phyloP scores from a whole-genome alignment of 23 red algal genomes.

The Cyanidioschyzon merolae region DNA sequence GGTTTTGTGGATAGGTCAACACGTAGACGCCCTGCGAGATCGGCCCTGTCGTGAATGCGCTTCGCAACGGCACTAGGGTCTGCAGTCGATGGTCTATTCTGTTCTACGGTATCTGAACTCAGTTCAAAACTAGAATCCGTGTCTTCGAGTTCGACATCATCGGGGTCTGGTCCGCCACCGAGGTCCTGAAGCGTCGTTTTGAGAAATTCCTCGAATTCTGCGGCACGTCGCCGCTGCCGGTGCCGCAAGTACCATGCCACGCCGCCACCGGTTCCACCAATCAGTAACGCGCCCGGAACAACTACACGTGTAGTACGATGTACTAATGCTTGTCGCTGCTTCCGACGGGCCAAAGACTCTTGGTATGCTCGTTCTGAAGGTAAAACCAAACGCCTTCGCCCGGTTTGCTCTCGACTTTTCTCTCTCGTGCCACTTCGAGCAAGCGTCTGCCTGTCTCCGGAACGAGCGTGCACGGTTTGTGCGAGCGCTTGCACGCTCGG shows the following conservation, averaged over 20 bases:
- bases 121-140: not conserved
- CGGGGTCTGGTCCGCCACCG: not conserved
- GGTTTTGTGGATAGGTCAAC: not conserved
- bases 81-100: not conserved
- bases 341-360: constrained; percentile 3
- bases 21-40: not conserved
- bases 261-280: not conserved
- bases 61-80: not conserved
- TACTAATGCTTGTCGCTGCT: not conserved
- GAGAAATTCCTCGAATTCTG: not conserved
- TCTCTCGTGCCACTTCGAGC: not conserved
- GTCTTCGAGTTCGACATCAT: not conserved
- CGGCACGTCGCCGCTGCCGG: not conserved
- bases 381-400: not conserved
- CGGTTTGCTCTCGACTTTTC: not conserved
- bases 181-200: not conserved
- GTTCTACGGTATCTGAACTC: not conserved
- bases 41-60: not conserved
- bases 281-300: not conserved
- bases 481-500: not conserved
- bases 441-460: not conserved
- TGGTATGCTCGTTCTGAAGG: constrained; percentile 6
- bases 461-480: not conserved
- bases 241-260: not conserved
- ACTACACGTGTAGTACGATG: not conserved